Base-by-base conservation (phyloP, 2,329 filamentous ascomycete species). In the Aspergillus latus region DNA sequence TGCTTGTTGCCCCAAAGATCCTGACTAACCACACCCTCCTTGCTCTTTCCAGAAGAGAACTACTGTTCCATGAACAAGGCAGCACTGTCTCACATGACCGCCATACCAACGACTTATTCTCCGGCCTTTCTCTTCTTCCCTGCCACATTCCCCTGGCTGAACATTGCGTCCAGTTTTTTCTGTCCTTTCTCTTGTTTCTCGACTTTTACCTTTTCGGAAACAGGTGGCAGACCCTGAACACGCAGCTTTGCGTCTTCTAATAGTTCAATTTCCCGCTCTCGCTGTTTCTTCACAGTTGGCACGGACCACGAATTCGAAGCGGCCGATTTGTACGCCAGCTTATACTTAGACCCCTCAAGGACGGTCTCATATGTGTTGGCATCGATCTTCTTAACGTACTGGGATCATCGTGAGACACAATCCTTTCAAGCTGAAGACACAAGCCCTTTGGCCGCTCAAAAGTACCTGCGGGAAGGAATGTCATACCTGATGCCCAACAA, bases 341-440 rank as follows among this genome's bases (percentile, higher is more conserved):
- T 74, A 52, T 72, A 73, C 54, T 73, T 73, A 4, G 68, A 68
- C 1, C 70, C 71, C 8, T 62, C 62, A 9, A 73, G 58, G 49
- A 66, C 64, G 9, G 71, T 72, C 54, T 71, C 67, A 52, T 74
- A 73, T 1, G 70, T 71, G 43, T 73, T 74, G 13, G 69, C 69
- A 53, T 73, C 71, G 39, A 68, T 47, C 51, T 73, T 73, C 49
- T 64, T 64, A 32, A 74, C 71, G 59, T 69, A 64, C 70, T 72
- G 39, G 6, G 13, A 5, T 34, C 26, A 34, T 13, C 7, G 28
- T 54, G 10, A 58, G 55, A 34, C 13, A 21, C 21, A 21, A 53
- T 39, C n/a, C 16, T n/a, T 46, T 21, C 30, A 34, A 29, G 13
- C n/a, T 16, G 13, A 7, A 15, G 16, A 26, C 8, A 1, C 21